Evolutionary conservation across 2,329 filamentous ascomycete genomes (phyloP).

Genomic region (Colletotrichum caudatum): DNA sequence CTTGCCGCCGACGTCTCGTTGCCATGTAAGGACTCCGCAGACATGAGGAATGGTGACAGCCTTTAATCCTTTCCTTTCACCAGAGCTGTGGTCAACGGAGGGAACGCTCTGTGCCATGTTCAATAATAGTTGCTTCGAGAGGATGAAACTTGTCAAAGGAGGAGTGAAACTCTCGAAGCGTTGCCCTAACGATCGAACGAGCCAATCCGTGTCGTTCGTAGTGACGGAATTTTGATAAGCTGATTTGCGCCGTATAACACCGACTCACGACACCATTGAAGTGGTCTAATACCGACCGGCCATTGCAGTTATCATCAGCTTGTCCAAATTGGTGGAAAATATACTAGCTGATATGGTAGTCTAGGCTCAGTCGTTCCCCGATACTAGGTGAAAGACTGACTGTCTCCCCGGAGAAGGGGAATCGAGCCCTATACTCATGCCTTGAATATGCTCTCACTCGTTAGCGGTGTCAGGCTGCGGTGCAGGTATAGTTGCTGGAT

Average conservation of each 20-base stretch:
- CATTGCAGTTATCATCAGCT: background rate
- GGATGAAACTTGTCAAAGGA: background rate
- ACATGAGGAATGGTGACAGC: background rate
- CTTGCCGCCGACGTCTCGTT: background rate
- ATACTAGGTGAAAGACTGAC: background rate
- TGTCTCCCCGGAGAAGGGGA: background rate
- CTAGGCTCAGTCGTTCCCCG: too few relatives aligned
- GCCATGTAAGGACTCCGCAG: background rate
- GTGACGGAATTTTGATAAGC: background rate
- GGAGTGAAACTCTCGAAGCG: background rate
- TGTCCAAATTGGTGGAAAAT: background rate
- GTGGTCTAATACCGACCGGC: background rate
- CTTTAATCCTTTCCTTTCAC: background rate
- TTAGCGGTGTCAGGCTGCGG: too few relatives aligned
- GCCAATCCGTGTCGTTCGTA: background rate
- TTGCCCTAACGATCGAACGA: background rate
- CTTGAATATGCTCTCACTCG: background rate
- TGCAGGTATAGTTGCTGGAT: background rate
- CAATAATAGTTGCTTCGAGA: too few relatives aligned
- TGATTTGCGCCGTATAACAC: background rate
- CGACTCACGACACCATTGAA: background rate
- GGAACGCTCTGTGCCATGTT: too few relatives aligned
- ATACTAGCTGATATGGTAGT: background rate
- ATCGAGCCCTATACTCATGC: background rate
- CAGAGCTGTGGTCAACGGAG: background rate